Evolutionary conservation across 164 flowering plant genomes (phyloP), one percentile per base, ranked within the genome.

Genomic region (Piper longum): DNA sequence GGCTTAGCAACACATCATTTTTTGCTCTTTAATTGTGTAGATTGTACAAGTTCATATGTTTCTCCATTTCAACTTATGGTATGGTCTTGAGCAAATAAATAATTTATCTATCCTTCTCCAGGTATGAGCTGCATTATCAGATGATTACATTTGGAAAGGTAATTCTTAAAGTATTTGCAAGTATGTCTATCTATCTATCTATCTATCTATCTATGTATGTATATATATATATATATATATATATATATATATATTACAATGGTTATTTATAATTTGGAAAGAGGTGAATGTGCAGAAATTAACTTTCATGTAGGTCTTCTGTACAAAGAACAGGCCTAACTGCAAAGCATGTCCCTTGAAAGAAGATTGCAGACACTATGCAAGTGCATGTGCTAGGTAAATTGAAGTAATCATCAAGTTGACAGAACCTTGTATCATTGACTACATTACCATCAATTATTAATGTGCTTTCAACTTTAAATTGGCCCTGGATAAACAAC

Each of bases 61-160:
- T 5, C 11, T 9, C 48, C 11, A 9, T 12, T 48, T 9, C 52
- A 48, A 5, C 14, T 9, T 14, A 48, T 48, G 52, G 52, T 9
- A 48, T 14, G 14, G 11, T 48, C 3, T 5, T 48, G 6, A 9
- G 52, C 14, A 2, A 48, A 9, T 48, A 14, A 19, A 43, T 16
- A 4, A 18, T 41, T 19, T 26, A 14, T 18, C 56, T 62, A 43
- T 42, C 12, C 9, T 41, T 17, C 62, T 54, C 51, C 80, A 91
- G 98, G 81, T 91, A 89, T 70, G 91, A 87, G 69, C 77, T 92
- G 26, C 98, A 92, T 65, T 92, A 88, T 72, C 96, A 89, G 40
- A 66, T 92, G 85, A 92, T 92, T 57, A 92, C 98, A 40, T 92
- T 89, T 67, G 98, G 96, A 71, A 92, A 92, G 96, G 96, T 86